A percentile compares a stretch with the other conserved stretches of the same genome.
Evolutionary conservation across 345 rosid species (phyloP).

Genomic region (Lepidium sativum): DNA sequence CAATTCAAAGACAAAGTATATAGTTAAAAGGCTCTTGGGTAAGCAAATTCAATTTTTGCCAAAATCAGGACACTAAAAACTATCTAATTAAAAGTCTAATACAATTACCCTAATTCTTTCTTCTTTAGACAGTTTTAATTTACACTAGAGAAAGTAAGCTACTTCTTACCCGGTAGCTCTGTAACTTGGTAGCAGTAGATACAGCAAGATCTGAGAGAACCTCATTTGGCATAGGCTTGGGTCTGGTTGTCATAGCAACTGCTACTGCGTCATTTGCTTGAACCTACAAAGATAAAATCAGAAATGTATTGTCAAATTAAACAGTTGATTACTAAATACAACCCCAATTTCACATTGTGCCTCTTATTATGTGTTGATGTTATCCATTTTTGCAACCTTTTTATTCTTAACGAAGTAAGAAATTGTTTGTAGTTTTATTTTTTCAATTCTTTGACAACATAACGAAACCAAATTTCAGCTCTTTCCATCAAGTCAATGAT

Average conservation of each 20-base stretch:
- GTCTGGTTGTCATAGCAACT: slow-evolving; percentile 79
- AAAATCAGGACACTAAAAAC: not conserved
- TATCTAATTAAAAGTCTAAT: not conserved
- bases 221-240: slow-evolving; percentile 67
- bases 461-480: too few species aligned
- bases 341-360: too few species aligned
- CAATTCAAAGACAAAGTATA: not conserved
- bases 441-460: too few species aligned
- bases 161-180: slow-evolving; percentile 61
- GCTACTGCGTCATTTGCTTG: slow-evolving; percentile 82
- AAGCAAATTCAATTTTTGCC: not conserved
- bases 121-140: not conserved
- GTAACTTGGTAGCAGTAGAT: slow-evolving; percentile 85
- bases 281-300: slow-evolving; percentile 38
- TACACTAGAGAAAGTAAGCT: not conserved
- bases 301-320: too few species aligned
- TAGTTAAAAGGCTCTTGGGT: not conserved
- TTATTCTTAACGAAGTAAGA: too few species aligned
- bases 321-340: too few species aligned
- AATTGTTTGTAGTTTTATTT: too few species aligned
- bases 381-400: too few species aligned
- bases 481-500: too few species aligned
- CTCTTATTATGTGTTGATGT: too few species aligned
- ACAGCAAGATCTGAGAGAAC: slow-evolving; percentile 71
- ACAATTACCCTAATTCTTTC: not conserved